These are phyloP conservation scores for Salix koriyanagi DNA, from an alignment of 345 rosid genomes.

Conservation along the genomic window DNA sequence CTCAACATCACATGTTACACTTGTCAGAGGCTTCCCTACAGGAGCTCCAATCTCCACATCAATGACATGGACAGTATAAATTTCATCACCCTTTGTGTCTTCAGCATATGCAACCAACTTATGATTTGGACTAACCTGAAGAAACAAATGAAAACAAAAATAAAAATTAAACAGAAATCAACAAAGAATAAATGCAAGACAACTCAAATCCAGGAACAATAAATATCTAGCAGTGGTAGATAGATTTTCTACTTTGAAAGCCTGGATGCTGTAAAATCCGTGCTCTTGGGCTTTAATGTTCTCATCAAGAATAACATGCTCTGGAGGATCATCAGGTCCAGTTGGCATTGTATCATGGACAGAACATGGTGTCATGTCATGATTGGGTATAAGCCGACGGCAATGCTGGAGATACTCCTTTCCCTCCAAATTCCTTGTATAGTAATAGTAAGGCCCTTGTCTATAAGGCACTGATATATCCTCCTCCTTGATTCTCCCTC, in stretches of 20 bases:
- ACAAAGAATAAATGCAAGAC: neutral
- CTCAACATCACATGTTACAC: conserved; percentile 48
- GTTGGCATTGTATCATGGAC: conserved; percentile 67
- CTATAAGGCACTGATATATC: conserved; percentile 72
- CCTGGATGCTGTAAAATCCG: conserved; percentile 53
- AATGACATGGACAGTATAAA: conserved; percentile 55
- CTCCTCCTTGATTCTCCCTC: conserved; percentile 82
- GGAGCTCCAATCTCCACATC: conserved; percentile 51
- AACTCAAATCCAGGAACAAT: neutral
- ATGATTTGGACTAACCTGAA: conserved; percentile 68
- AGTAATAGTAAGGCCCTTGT: conserved; percentile 68
- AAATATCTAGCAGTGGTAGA: neutral
- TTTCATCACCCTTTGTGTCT: conserved; percentile 85
- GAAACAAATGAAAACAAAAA: conserved; percentile 6
- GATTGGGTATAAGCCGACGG: conserved; percentile 42
- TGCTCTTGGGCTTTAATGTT: conserved; percentile 60
- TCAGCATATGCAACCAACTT: conserved; percentile 83
- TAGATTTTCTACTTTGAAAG: conserved; percentile 48
- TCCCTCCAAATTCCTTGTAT: conserved; percentile 62
- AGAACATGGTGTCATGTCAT: conserved; percentile 39
- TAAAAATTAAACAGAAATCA: neutral
- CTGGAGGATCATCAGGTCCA: conserved; percentile 72
- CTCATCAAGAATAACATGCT: conserved; percentile 83
- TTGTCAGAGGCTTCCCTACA: conserved; percentile 50
- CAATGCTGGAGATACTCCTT: conserved; percentile 84